phyloP scores from a whole-genome alignment of 768 basidiomycete species.

The Suillus brevipes region DNA sequence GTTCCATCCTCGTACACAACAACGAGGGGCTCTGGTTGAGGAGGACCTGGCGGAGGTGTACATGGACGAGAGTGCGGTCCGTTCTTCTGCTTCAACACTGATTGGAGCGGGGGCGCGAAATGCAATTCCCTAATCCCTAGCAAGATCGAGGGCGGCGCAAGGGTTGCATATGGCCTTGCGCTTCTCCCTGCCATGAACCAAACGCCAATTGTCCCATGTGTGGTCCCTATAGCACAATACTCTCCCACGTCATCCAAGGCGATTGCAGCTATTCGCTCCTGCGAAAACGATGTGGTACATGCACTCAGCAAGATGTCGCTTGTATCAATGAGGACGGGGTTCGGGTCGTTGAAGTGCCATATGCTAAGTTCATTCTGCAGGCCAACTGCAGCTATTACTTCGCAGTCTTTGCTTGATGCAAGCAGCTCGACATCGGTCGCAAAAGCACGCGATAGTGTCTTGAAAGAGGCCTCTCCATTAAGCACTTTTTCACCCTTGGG shows the following conservation, averaged over 20 bases:
- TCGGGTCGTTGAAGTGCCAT: constrained; percentile 54
- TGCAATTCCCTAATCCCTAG: constrained; percentile 55
- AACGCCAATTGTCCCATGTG: constrained; percentile 60
- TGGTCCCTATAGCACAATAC: constrained; percentile 72
- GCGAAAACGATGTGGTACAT: constrained; percentile 48
- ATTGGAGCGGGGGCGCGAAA: constrained; percentile 34
- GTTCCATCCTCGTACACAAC: constrained; percentile 61
- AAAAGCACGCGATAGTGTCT: constrained; percentile 79
- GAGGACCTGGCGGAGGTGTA: constrained; percentile 13
- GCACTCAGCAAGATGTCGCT: constrained; percentile 50
- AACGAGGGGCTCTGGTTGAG: constrained; percentile 34
- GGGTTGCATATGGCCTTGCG: constrained; percentile 39
- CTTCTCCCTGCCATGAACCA: constrained; percentile 54
- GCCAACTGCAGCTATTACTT: constrained; percentile 67
- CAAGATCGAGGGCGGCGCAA: constrained; percentile 43
- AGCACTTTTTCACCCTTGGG: constrained; percentile 29
- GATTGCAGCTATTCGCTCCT: constrained; percentile 57
- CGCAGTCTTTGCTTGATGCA: constrained; percentile 67
- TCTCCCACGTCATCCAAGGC: constrained; percentile 61
- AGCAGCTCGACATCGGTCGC: constrained; percentile 81
- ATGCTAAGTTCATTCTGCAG: constrained; percentile 75
- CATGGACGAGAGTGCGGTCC: constrained; percentile 15
- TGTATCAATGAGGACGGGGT: constrained; percentile 50
- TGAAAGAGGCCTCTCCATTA: constrained; percentile 52
- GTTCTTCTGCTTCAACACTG: constrained; percentile 17